A percentile compares a stretch with the other conserved stretches of the same genome.
Conservation (phyloP, 441 rosid species). For the Mallotus repandus region DNA sequence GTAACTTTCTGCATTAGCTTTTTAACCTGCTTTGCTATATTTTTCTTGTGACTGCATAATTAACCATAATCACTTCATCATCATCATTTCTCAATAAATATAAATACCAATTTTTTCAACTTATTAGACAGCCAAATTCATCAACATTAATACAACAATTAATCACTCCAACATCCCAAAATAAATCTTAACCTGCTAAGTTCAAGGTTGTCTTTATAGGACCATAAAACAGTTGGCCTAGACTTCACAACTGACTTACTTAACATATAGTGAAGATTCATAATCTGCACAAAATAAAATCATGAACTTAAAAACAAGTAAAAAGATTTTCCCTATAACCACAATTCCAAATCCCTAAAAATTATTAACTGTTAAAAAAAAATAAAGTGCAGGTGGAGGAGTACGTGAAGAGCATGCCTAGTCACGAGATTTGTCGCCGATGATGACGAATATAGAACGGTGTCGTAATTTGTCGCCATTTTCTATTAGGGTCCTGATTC, state of each 20-base stretch:
- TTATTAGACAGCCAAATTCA: too few relatives aligned
- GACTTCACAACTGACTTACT: slow-evolving; percentile 70
- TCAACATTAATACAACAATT: too few relatives aligned
- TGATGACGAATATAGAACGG: slow-evolving; percentile 85
- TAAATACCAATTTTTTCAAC: too few relatives aligned
- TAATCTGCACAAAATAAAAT: slow-evolving; percentile 48
- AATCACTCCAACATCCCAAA: too few relatives aligned
- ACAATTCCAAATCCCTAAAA: not conserved
- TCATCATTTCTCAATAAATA: not conserved
- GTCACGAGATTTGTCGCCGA: slow-evolving; percentile 97
- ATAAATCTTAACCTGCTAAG: too few relatives aligned
- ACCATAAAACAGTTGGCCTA: slow-evolving; percentile 65
- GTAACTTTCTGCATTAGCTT: too few relatives aligned
- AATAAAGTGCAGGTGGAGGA: not conserved
- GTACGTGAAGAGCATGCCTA: slow-evolving; percentile 42
- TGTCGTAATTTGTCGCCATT: slow-evolving; percentile 85
- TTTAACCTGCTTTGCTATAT: too few relatives aligned
- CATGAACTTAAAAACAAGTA: not conserved
- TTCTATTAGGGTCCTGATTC: slow-evolving; percentile 85
- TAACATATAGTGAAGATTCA: slow-evolving; percentile 87
- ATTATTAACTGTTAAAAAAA: not conserved
- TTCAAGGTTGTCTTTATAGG: too few relatives aligned
- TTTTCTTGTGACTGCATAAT: slow-evolving; percentile 40
- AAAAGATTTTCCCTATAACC: not conserved
- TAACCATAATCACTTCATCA: slow-evolving; percentile 3